Evolutionary conservation across 257 asterid genomes (phyloP), one percentile per base, ranked within the genome.

Genomic region (Eustoma russellianum): DNA sequence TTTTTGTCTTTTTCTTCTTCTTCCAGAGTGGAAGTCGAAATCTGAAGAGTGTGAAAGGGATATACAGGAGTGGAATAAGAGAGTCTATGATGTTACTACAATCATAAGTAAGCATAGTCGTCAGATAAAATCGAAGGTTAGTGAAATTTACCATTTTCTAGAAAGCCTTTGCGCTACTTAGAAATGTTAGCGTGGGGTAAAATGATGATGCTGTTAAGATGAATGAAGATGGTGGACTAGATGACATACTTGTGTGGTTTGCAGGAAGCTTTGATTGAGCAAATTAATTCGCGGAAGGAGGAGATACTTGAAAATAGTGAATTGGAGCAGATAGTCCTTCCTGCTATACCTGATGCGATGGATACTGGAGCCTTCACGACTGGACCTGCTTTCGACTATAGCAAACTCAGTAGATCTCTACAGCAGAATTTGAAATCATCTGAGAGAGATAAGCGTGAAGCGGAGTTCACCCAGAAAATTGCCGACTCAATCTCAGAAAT

Each of bases 291-390:
- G 55, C 85, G 60, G 60, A 88, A 78, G 66, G 88, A 82, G 66
- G 97, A 88, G 73, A 88, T 92, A 77, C 52, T 82, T 74, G 97
- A 85, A 66, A 85, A 81, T 63, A 87, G 98, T 60, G 97, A 92
- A 73, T 61, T 88, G 59, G 98, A 88, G 69, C 80, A 72, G 33
- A 83, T 92, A 56, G 76, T 66, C 57, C 61, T 92, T 74, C 99
- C 99, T 33, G 72, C 72, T 45, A 70, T 79, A 65, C 66, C 72
- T 49, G 99, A 92, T 74, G 85, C 93, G 47, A 86, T 86, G 96
- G 94, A 89, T 60, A 75, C 73, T 40, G 96, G 64, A 48, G 66
- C 67, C 17, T 61, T 75, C 57, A 50, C 73, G 51, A 69, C 67
- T 13, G 89, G 76, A 28, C 88, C 83, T 11, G 82, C n/a, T n/a